Evolutionary conservation across 78 protist genomes (phyloP), one percentile per base, ranked within the genome.

Genomic region (Dictyostelium purpureum): DNA sequence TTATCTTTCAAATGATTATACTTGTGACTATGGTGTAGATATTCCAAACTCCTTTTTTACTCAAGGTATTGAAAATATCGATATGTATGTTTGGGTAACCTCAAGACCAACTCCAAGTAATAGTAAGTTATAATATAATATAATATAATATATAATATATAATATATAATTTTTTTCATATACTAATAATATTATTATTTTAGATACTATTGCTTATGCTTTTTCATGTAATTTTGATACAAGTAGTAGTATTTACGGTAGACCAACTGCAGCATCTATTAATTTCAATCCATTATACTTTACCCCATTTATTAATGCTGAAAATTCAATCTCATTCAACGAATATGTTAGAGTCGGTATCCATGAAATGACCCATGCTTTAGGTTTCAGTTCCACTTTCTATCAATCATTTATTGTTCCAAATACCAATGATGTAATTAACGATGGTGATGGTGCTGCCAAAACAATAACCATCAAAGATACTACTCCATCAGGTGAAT

Each of bases 81-180:
- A 85, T 85, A 42, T 85, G 5, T 19, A 56, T 38, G 92, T 85
- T 28, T 85, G 82, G 80, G 92, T 85, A 43, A 85, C 92, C 49
- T n/a, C 82, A 31, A 73, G 92, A 67, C 92, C 92, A 85, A 81
- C 66, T 19, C 14, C 76, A 1, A 38, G 28, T 38, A 69, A 69
- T 69, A 69, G 76, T 69, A n/a, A 69, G 76, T 38, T 21, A 37
- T 54, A 21, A 59, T 26, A 19, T 9, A 7, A 24, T 24, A 19
- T 26, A 54, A 16, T 54, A 54, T 54, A n/a, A 10, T 63, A 14
- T 21, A 31, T 63, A 59, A 10, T 61, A 9, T 61, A n/a, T 31
- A 5, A 26, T 1, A 26, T 61, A 9, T 31, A 16, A 18, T 65
- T 37, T 37, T 37, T 33, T 6, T 65, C 19, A 19, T 65, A 28